Base-by-base conservation (phyloP, 2,329 filamentous ascomycete genomes). In the Aureobasidium melanogenum region DNA sequence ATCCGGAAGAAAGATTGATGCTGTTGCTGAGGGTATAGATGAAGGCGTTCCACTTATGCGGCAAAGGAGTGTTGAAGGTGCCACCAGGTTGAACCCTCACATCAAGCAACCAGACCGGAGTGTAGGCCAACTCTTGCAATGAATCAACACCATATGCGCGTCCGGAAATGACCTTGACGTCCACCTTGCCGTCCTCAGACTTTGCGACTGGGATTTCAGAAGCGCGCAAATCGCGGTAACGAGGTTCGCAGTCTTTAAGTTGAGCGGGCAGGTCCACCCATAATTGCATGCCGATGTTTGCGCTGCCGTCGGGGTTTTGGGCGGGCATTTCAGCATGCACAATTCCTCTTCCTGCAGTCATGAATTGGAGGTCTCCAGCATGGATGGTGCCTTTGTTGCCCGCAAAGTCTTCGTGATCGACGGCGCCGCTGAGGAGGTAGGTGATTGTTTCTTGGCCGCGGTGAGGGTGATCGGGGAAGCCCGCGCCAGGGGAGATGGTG, bases 291-390 rank as follows among this genome's bases (percentile, higher is more conserved):
- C 93, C 93, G 59, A 95, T 82, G 73, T 92, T 96, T 63, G 87
- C 79, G 61, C 80, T 83, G 55, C 89, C 89, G 71, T 94, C 89
- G 0, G 80, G 73, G 71, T 91, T 90, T 70, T 89, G 84, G 60
- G 84, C 82, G 10, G 93, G 93, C 91, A 97, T 97, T 76, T 97
- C 93, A 39, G 92, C 90, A 74, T 97, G 94, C 74, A 97, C 88
- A 69, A 97, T 95, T 44, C 93, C 93, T 22, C 82, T 80, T 4
- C 93, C 93, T 0, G 93, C 93, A 0, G 93, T 97, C 94, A 97
- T 97, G 80, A 97, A 97, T 72, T 97, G 93, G 51, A 97, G 77
- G 72, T 97, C 93, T n/a, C 93, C 93, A 0, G 88, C 76, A 63
- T 87, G 82, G 67, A 97, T 90, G 3, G 88, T 94, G 62, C 93